These are phyloP conservation scores for Porpolomopsis calyptriformis DNA, from an alignment of 768 basidiomycete genomes.

Conservation along the genomic window DNA sequence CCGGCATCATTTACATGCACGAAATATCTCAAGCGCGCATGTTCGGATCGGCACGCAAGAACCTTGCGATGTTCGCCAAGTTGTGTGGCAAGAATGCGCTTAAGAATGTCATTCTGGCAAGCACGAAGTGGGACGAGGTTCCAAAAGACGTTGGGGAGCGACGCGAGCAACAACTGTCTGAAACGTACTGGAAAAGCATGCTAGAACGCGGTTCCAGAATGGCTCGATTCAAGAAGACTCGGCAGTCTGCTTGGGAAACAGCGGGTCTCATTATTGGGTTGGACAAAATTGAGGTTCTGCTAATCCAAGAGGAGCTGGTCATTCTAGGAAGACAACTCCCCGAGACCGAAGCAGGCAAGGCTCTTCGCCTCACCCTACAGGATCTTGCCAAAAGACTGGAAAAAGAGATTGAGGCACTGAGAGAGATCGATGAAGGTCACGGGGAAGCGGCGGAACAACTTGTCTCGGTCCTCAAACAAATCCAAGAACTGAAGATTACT, in stretches of 20 bases:
- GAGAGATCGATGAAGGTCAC: slow-evolving; percentile 12
- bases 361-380: slow-evolving; percentile 18
- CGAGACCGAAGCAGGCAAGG: slow-evolving; percentile 23
- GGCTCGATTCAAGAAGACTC: slow-evolving; percentile 14
- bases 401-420: slow-evolving; percentile 8
- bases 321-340: slow-evolving; percentile 18
- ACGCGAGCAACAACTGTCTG: slow-evolving; percentile 32
- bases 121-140: slow-evolving; percentile 33
- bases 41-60: slow-evolving; percentile 18
- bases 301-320: slow-evolving; percentile 24
- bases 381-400: slow-evolving; percentile 14
- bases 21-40: slow-evolving; percentile 19
- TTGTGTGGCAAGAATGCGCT: slow-evolving; percentile 25
- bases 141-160: slow-evolving; percentile 23
- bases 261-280: slow-evolving; percentile 14
- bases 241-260: slow-evolving; percentile 20
- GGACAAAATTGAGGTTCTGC: slow-evolving; percentile 12
- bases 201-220: not conserved
- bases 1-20: slow-evolving; percentile 22
- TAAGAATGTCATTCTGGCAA: slow-evolving; percentile 22
- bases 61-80: slow-evolving; percentile 25
- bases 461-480: slow-evolving; percentile 14
- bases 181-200: slow-evolving; percentile 31
- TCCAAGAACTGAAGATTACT: slow-evolving; percentile 18
- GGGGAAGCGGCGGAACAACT: slow-evolving; percentile 15